Evolutionary conservation across 1,139 yeast species (phyloP).

Genomic region (Spencermartinsiella ligniputridi): DNA sequence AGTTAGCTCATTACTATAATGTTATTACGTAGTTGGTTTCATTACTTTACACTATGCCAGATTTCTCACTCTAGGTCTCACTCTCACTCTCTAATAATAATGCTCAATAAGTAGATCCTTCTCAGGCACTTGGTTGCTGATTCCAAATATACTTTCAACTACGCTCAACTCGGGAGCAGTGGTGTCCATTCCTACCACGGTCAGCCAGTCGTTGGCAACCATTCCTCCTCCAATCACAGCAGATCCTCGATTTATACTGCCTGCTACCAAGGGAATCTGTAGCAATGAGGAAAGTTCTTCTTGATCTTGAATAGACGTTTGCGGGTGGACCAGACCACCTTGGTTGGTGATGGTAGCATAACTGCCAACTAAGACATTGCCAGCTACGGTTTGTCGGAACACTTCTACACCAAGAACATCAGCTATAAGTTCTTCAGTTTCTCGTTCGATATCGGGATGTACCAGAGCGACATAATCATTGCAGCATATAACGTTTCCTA

Average conservation of each 20-base stretch:
- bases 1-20: too few species aligned
- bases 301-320: conserved; percentile 94
- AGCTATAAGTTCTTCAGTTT: conserved; percentile 96
- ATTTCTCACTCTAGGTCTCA: too few species aligned
- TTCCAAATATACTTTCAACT: conserved; percentile 81
- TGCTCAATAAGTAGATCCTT: conserved; percentile 39
- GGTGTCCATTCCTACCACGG: conserved; percentile 95
- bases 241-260: conserved; percentile 97
- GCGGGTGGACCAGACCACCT: conserved; percentile 98
- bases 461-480: conserved; percentile 98
- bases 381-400: conserved; percentile 97
- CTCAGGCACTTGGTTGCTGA: conserved; percentile 38
- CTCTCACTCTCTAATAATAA: conserved; percentile 35
- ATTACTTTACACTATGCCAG: too few species aligned
- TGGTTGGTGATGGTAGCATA: conserved; percentile 93
- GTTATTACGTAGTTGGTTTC: too few species aligned
- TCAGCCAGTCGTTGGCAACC: conserved; percentile 98
- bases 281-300: conserved; percentile 93
- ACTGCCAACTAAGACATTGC: conserved; percentile 95
- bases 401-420: conserved; percentile 99
- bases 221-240: conserved; percentile 97
- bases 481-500: conserved; percentile 97
- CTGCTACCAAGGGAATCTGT: conserved; percentile 98
- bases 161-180: conserved; percentile 98
- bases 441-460: conserved; percentile 98